Percentiles rank a stretch among this genome's conserved stretches.
phyloP scores from a whole-genome alignment of 148 eudicot species.

The Camellia sinensis region DNA sequence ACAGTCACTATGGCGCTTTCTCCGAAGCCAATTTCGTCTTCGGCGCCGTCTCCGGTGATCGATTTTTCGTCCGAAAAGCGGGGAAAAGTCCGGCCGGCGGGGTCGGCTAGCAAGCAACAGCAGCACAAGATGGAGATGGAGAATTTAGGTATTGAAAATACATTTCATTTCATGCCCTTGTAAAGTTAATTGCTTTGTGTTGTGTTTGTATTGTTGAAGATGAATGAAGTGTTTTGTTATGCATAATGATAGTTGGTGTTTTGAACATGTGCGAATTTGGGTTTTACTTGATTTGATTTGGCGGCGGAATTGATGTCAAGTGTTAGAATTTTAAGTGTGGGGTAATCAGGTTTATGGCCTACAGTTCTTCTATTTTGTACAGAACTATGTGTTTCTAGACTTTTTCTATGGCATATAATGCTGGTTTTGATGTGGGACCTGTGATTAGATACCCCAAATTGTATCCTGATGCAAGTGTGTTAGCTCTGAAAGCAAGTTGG shows the following conservation, averaged over 20 bases:
- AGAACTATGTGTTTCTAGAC: no score
- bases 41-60: constrained; percentile 64
- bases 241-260: constrained; percentile 13
- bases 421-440: constrained; percentile 50
- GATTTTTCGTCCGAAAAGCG: constrained; percentile 78
- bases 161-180: not conserved
- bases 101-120: constrained; percentile 44
- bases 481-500: constrained; percentile 28
- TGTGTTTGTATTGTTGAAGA: not conserved
- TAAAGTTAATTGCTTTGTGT: constrained; percentile 17
- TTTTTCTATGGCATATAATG: constrained; percentile 17
- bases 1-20: constrained; percentile 49
- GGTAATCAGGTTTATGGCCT: constrained; percentile 12
- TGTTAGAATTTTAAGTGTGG: constrained; percentile 8
- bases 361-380: no score
- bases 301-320: not conserved
- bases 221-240: constrained; percentile 12
- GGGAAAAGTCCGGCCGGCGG: constrained; percentile 44
- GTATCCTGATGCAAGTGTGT: constrained; percentile 29
- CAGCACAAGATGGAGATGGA: constrained; percentile 52
- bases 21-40: constrained; percentile 70
- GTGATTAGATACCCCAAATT: constrained; percentile 26
- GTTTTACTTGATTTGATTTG: not conserved
- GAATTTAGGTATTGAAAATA: constrained; percentile 44
- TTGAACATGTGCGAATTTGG: not conserved